phyloP scores from a whole-genome alignment of 1,139 yeast species.

The Magnusiomyces ingens region DNA sequence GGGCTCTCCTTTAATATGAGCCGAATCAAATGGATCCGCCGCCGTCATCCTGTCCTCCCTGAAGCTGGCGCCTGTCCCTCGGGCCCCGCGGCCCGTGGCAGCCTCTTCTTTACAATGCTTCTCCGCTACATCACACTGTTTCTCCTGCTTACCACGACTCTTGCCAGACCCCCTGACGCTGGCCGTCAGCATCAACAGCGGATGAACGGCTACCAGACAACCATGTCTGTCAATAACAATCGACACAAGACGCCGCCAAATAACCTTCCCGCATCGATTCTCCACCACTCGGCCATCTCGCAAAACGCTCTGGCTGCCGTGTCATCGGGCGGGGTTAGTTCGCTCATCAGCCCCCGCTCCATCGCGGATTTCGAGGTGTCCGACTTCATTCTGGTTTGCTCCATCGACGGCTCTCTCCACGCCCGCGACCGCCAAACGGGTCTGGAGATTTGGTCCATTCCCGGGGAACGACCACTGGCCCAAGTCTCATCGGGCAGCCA shows the following conservation, averaged over 20 bases:
- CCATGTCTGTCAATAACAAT: background rate
- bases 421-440: constrained; percentile 79
- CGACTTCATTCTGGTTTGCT: constrained; percentile 62
- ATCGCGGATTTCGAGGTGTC: constrained; percentile 53
- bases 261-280: background rate
- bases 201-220: background rate
- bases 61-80: background rate
- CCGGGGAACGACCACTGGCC: constrained; percentile 38
- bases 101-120: background rate
- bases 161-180: background rate
- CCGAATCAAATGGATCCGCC: constrained; percentile 2
- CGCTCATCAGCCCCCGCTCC: constrained; percentile 16
- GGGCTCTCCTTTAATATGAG: constrained; percentile 2
- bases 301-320: background rate
- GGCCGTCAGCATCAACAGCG: background rate
- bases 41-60: background rate
- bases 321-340: constrained; percentile 4
- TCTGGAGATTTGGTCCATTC: constrained; percentile 68
- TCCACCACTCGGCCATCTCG: background rate
- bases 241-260: no score
- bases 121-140: background rate
- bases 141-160: no score
- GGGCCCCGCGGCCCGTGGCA: background rate
- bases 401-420: constrained; percentile 83
- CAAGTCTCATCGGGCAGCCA: constrained; percentile 20